A percentile compares a stretch with the other conserved stretches of the same genome.
Conservation (phyloP, 495 filamentous ascomycete species). For the Aspergillus diversus region DNA sequence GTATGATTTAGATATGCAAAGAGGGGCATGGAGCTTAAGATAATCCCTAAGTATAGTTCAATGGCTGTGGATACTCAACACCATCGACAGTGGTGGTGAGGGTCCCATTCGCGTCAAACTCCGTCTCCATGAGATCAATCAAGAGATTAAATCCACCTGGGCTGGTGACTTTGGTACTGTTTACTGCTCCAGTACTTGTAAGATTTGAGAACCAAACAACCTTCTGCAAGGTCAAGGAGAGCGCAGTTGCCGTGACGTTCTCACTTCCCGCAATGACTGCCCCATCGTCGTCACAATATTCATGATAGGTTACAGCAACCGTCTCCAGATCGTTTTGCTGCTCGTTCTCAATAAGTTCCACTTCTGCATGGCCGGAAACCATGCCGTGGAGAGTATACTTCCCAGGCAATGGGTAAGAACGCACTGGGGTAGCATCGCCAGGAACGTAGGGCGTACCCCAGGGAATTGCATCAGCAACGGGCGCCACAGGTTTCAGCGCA, state of each 20-base stretch:
- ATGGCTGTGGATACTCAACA: slow-evolving; percentile 25
- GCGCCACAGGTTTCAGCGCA: background rate
- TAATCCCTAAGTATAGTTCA: slow-evolving; percentile 21
- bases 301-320: slow-evolving; percentile 20
- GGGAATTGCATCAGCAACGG: slow-evolving; percentile 14
- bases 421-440: background rate
- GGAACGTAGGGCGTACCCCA: slow-evolving; percentile 18
- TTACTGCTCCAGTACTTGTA: slow-evolving; percentile 11
- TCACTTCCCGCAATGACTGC: slow-evolving; percentile 20
- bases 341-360: background rate
- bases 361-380: slow-evolving; percentile 9
- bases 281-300: slow-evolving; percentile 24
- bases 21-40: background rate
- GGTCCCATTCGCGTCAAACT: slow-evolving; percentile 28
- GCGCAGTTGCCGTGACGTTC: slow-evolving; percentile 10
- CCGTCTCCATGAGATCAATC: slow-evolving; percentile 22
- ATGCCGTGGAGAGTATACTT: slow-evolving; percentile 16
- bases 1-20: no score
- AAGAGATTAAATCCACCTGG: slow-evolving; percentile 25
- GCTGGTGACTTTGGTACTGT: slow-evolving; percentile 24
- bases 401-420: background rate
- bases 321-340: slow-evolving; percentile 6
- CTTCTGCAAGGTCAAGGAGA: background rate
- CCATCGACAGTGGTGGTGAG: slow-evolving; percentile 27
- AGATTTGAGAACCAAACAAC: slow-evolving; percentile 28